These are phyloP conservation scores for Rhynchospora breviuscula DNA, from an alignment of 176 grass and related monocot species.

Conservation along the genomic window DNA sequence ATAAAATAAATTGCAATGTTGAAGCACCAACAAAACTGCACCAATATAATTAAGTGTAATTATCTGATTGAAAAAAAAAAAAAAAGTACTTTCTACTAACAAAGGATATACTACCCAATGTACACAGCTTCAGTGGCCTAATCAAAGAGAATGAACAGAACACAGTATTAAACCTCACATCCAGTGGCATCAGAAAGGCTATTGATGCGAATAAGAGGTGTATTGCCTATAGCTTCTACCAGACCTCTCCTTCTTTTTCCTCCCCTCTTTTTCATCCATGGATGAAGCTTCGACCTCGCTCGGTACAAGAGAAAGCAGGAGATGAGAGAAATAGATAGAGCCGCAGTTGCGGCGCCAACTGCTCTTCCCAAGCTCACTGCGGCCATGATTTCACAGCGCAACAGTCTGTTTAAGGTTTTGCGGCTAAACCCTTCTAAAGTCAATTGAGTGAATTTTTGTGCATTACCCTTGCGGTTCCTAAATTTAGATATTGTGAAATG, in stretches of 20 bases:
- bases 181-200: slow-evolving; percentile 90
- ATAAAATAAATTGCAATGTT: neutral
- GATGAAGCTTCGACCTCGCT: slow-evolving; percentile 5
- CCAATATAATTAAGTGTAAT: neutral
- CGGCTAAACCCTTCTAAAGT: neutral
- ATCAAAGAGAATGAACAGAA: neutral
- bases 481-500: neutral
- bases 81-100: neutral
- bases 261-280: slow-evolving; percentile 13
- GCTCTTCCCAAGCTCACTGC: slow-evolving; percentile 30
- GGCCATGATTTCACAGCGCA: slow-evolving; percentile 38
- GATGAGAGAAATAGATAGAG: slow-evolving; percentile 52
- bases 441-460: neutral
- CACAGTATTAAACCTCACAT: slow-evolving; percentile 49
- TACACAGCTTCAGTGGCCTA: neutral
- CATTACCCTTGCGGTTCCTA: neutral
- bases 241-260: slow-evolving; percentile 49
- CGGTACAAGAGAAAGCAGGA: slow-evolving; percentile 40
- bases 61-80: no score
- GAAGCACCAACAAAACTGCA: neutral
- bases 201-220: slow-evolving; percentile 88
- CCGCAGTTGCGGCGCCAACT: slow-evolving; percentile 31
- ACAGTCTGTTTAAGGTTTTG: neutral
- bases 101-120: neutral
- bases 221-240: slow-evolving; percentile 68